Evolutionary conservation across 257 asterid genomes (phyloP).

Genomic region (Nicotiana attenuata): DNA sequence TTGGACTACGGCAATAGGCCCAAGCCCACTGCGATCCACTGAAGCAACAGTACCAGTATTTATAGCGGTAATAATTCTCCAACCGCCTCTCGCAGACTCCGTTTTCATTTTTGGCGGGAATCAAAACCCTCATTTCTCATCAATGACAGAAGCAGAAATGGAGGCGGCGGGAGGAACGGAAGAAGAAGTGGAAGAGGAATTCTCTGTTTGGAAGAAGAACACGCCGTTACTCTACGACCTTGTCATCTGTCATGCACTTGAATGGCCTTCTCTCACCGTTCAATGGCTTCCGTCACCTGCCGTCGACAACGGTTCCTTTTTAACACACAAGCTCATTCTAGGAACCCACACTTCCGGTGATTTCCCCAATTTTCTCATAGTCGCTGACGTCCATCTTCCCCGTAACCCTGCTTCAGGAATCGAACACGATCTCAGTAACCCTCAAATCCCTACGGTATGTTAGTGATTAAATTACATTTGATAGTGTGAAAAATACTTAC

Average conservation of each 20-base stretch:
- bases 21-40: not conserved
- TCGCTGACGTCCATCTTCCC: constrained; percentile 80
- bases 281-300: constrained; percentile 72
- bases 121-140: constrained; percentile 14
- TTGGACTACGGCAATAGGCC: not conserved
- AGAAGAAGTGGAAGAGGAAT: constrained; percentile 74
- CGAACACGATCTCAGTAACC: constrained; percentile 33
- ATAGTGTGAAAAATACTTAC: not conserved
- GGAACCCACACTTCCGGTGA: constrained; percentile 92
- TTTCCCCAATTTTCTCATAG: constrained; percentile 63
- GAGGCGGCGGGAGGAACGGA: constrained; percentile 20
- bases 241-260: constrained; percentile 76
- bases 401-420: constrained; percentile 45
- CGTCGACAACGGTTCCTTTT: constrained; percentile 36
- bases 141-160: constrained; percentile 31
- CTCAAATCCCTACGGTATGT: constrained; percentile 56
- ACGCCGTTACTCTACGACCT: constrained; percentile 79
- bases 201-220: constrained; percentile 93
- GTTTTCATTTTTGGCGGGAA: constrained; percentile 41
- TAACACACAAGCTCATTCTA: constrained; percentile 54
- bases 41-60: not conserved
- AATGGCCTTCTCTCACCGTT: constrained; percentile 99
- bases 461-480: not conserved
- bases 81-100: not conserved
- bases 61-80: not conserved